Base-by-base conservation (phyloP, 2,329 filamentous ascomycete genomes). In the Aspergillus amoenus region DNA sequence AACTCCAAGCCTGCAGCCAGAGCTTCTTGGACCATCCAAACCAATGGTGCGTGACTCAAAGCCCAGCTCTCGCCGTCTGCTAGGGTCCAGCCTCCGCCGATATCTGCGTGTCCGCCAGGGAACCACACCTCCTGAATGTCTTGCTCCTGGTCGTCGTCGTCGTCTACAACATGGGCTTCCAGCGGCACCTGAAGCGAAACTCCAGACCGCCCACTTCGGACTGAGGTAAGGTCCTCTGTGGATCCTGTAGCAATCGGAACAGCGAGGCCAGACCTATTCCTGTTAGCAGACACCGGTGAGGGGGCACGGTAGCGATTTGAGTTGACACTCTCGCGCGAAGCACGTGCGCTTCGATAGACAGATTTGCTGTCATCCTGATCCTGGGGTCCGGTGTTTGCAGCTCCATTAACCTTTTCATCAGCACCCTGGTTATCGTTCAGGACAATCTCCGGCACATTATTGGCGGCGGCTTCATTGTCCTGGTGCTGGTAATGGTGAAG, bases 111-210 rank as follows among this genome's bases (percentile, higher is more conserved):
- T 11, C 87, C 86, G 8, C 90, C 90, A 0, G 89, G 81, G 66
- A 94, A 94, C 77, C 77, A 79, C 8, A 93, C 83, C 66, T 94
- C 90, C 58, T 90, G 83, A 47, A 93, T 88, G 63, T 93, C 88
- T 66, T 93, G 89, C 1, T 81, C 78, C 0, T 56, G 57, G n/a
- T 68, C 68, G 4, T 67, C 66, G 11, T 71, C 65, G 11, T 71
- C 65, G 12, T 61, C 30, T 15, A 13, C 30, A 15, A 30, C 55
- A 54, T 17, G 61, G 58, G 7, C 44, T 39, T 40, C 49, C n/a
- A 39, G 50, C 7, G 70, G 70, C 1, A 72, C 59, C 18, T 67
- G 66, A 18, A 74, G 63, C 1, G 72, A 74, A 4, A 66, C 49
- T 5, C 64, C 66, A 1, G 70, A 70, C 0, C 69, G 59, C 11